Evolutionary conservation across 2,329 filamentous ascomycete species (phyloP).

Genomic region (Thielaviopsis musarum): DNA sequence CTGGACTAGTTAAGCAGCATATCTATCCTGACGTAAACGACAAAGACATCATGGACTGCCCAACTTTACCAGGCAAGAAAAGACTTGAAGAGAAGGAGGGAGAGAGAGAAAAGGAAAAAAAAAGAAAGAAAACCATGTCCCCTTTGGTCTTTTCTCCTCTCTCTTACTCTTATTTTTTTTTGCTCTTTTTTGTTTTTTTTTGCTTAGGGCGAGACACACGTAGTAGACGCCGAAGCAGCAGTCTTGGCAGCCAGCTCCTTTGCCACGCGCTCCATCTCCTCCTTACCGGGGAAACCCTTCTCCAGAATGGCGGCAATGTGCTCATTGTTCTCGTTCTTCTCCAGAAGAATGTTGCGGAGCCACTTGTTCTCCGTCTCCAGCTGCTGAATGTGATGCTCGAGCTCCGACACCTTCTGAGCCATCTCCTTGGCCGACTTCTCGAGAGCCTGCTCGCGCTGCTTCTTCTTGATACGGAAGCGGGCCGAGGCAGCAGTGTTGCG

Average conservation of each 20-base stretch:
- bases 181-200: neutral
- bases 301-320: conserved; percentile 30
- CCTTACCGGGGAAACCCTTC: conserved; percentile 28
- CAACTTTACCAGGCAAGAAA: neutral
- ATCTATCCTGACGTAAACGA: neutral
- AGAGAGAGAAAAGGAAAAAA: neutral
- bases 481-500: conserved; percentile 80
- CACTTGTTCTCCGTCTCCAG: conserved; percentile 74
- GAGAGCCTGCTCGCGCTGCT: conserved; percentile 77
- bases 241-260: neutral
- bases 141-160: neutral
- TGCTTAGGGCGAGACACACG: neutral
- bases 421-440: conserved; percentile 72
- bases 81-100: neutral
- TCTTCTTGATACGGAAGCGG: conserved; percentile 88
- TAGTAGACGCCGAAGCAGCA: neutral
- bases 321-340: conserved; percentile 55
- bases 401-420: conserved; percentile 55
- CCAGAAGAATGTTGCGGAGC: conserved; percentile 64
- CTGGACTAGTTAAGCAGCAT: neutral
- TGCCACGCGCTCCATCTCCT: conserved; percentile 3
- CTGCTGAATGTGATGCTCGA: conserved; percentile 58
- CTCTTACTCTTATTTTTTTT: neutral
- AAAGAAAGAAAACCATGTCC: neutral
- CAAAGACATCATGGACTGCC: neutral